Evolutionary conservation across 1,284 basidiomycete species (phyloP).

Genomic region (Malassezia furfur): DNA sequence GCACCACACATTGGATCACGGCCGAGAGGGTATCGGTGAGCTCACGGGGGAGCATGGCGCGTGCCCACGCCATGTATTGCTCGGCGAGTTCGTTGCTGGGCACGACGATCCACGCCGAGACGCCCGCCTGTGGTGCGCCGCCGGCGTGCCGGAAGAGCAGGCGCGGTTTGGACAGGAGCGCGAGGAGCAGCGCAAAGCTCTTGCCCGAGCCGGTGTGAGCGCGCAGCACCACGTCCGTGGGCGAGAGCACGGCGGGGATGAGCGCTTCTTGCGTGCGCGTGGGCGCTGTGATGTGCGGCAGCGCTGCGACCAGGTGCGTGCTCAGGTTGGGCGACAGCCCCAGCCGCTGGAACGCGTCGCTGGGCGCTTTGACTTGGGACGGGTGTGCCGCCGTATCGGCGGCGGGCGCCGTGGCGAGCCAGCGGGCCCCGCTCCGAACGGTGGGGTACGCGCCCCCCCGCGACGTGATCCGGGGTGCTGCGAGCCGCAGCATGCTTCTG

Average conservation of each 20-base stretch:
- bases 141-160: constrained; percentile 24
- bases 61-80: constrained; percentile 40
- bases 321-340: constrained; percentile 29
- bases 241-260: constrained; percentile 31
- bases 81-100: constrained; percentile 42
- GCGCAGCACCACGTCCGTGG: constrained; percentile 35
- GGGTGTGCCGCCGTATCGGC: neutral
- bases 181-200: constrained; percentile 38
- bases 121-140: constrained; percentile 14
- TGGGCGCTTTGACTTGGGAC: neutral
- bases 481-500: too few relatives aligned
- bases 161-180: constrained; percentile 40
- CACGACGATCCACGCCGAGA: constrained; percentile 37
- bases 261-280: constrained; percentile 35
- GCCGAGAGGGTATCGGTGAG: constrained; percentile 25
- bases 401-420: too few relatives aligned
- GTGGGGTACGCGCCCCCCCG: too few relatives aligned
- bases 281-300: constrained; percentile 32
- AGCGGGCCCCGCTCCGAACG: too few relatives aligned
- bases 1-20: constrained; percentile 33
- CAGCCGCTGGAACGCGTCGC: constrained; percentile 12
- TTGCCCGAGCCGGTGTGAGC: constrained; percentile 46
- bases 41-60: constrained; percentile 24
- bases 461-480: too few relatives aligned
- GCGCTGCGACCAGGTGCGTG: constrained; percentile 22